Conservation (phyloP, 1,284 basidiomycete genomes). For the Malassezia restricta region DNA sequence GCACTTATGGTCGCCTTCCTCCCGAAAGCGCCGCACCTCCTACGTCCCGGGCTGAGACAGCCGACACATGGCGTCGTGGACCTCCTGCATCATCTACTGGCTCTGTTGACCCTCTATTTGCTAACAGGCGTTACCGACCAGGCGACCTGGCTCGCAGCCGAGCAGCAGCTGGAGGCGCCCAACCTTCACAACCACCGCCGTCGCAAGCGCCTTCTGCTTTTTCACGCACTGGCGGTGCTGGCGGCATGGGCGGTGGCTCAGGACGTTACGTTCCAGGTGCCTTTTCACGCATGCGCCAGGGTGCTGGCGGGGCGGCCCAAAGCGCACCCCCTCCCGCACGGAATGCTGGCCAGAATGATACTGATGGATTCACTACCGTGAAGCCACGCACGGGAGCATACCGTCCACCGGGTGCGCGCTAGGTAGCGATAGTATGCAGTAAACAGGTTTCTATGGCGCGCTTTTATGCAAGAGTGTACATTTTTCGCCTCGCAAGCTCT, state of each 20-base stretch:
- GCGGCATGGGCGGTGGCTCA: neutral
- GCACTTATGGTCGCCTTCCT: conserved; percentile 16
- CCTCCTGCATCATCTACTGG: conserved; percentile 3
- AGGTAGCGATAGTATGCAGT: neutral
- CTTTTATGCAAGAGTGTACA: too few relatives aligned
- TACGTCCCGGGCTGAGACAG: conserved; percentile 3
- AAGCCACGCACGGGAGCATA: conserved; percentile 13
- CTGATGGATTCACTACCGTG: conserved; percentile 11
- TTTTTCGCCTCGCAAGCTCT: too few relatives aligned
- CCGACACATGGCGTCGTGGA: conserved; percentile 9
- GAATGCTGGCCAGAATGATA: neutral
- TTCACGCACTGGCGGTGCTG: neutral
- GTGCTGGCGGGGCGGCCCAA: neutral
- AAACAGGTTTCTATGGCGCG: neutral
- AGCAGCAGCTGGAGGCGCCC: neutral
- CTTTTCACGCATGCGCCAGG: conserved; percentile 15
- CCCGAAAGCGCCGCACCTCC: neutral
- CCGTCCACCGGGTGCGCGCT: conserved; percentile 12
- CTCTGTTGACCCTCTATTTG: conserved; percentile 15
- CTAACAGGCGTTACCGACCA: conserved; percentile 16
- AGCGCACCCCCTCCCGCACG: neutral
- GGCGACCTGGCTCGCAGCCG: conserved; percentile 10
- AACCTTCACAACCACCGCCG: neutral
- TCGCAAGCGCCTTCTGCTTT: neutral
- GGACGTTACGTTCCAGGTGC: conserved; percentile 12